These are phyloP conservation scores for Verticillium longisporum DNA, from an alignment of 2,329 filamentous ascomycete species.

Conservation along the genomic window DNA sequence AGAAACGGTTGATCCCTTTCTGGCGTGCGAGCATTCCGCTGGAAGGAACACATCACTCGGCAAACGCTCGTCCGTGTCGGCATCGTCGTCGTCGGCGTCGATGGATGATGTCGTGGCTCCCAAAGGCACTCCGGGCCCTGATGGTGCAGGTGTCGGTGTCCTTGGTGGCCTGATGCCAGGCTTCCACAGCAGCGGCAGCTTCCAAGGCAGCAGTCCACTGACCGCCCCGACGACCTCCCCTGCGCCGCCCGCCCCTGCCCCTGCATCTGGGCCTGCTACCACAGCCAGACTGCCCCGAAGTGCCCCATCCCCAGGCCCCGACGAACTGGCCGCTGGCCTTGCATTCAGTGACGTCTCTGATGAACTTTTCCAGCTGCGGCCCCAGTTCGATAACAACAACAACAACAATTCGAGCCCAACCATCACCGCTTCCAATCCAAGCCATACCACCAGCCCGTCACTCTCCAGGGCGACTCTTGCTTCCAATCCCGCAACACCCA, in stretches of 20 bases:
- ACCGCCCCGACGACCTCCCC: background rate
- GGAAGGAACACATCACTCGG: background rate
- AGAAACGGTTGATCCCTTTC: slow-evolving; percentile 6
- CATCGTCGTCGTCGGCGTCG: background rate
- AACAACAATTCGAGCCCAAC: slow-evolving; percentile 10
- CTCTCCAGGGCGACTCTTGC: background rate
- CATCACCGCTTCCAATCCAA: slow-evolving; percentile 5
- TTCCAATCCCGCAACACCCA: slow-evolving; percentile 3
- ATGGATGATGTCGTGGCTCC: background rate
- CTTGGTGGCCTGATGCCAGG: background rate
- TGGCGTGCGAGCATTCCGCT: slow-evolving; percentile 6
- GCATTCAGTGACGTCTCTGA: slow-evolving; percentile 34
- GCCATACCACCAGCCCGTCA: slow-evolving; percentile 6
- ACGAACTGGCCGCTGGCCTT: slow-evolving; percentile 15
- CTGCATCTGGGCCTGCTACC: background rate
- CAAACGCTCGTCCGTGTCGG: background rate
- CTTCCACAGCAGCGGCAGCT: background rate
- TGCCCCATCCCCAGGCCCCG: background rate
- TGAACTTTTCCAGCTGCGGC: slow-evolving; percentile 29
- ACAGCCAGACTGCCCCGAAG: background rate
- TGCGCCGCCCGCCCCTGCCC: background rate
- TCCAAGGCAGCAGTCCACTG: background rate
- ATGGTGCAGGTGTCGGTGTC: background rate
- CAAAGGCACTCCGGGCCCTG: background rate
- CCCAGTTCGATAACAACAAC: slow-evolving; percentile 12